Evolutionary conservation across 2,329 filamentous ascomycete species (phyloP), one percentile per base, ranked within the genome.

Genomic region (Aspergillus phoenicis): DNA sequence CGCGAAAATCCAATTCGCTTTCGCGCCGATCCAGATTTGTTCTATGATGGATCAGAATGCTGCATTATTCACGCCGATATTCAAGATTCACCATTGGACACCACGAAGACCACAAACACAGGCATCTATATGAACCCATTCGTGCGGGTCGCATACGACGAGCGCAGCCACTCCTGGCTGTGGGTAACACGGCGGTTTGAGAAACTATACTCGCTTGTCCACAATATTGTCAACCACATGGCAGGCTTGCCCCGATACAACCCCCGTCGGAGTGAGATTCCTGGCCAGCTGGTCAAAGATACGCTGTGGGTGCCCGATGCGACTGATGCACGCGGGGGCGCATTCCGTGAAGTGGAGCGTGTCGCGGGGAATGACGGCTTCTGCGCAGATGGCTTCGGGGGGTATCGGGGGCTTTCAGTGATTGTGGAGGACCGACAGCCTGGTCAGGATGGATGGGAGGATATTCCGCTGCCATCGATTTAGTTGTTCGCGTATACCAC

Each of bases 91-190:
- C 71, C 65, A 38, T 62, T 64, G 4, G 62, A 67, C 10, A 55
- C 65, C 1, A 66, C 72, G 33, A 68, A 73, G 5, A 68, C 71
- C 30, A 65, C 68, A 5, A 80, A 84, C 39, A 82, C 82, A 0
- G 86, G 85, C 1, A 87, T 90, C 52, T 91, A 85, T 70, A 85
- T 91, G 80, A 92, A 92, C 70, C 89, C 90, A 0, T 91, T 85
- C 69, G 84, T 92, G 45, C 85, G 89, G n/a, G 88, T 90, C 3
- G 86, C 89, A 1, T 91, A 92, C 71, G 82, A 84, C 38, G 75
- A 79, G 30, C 71, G 71, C 2, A 85, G 85, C 0, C 80, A 89
- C 10, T 75, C 76, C 1, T 87, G 84, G 83, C 78, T 91, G 2
- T 76, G 80, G 3, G 73, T 87, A 26, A 83, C 84, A 4, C 84